Base-by-base conservation (phyloP, 176 grass and related monocot genomes). In the Avena sativa region DNA sequence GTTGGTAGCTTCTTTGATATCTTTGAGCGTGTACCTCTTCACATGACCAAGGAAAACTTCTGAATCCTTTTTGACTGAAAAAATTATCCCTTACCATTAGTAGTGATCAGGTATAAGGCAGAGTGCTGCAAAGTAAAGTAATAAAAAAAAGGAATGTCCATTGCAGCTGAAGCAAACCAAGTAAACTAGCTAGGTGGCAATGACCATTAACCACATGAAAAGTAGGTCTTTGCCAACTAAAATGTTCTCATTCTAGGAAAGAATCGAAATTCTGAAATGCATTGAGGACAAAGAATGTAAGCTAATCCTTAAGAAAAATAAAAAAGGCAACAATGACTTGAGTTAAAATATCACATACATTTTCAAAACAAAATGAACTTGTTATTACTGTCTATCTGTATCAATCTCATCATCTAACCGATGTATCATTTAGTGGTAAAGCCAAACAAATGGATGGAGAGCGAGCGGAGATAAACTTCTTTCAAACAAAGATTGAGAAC, bases 1-100 rank as follows among this genome's bases (percentile, higher is more conserved):
- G 53, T 84, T 86, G 71, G 96, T 98, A 67, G 90, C 96, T 46
- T 78, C 81, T 82, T 76, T 80, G 2, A 98, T 91, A 43, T 98
- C 93, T 84, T 92, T 88, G 6, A 98, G 79, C 48, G 26, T 84
- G 49, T 93, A 98, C 15, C 67, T 82, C 71, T 93, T 95, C 68
- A 95, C 70, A 88, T 93, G 93, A n/a, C 95, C 88, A 87, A 92
- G 78, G 52, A 55, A 81, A 71, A 84, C 32, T 90, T 92, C 81
- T 53, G 48, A 44, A 32, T 80, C 69, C 6, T 51, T 76, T 82
- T 89, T 82, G 62, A 76, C 93, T 98, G 89, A 16, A 84, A 87
- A 77, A 85, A 61, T 64, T 38, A 88, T 20, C 34, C 38, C 6
- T 12, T 56, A 52, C 26, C 34, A 69, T 69, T 69, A 78, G 71